Evolutionary conservation across 2,329 filamentous ascomycete species (phyloP).

Genomic region (Tolypocladium ophioglossoides): DNA sequence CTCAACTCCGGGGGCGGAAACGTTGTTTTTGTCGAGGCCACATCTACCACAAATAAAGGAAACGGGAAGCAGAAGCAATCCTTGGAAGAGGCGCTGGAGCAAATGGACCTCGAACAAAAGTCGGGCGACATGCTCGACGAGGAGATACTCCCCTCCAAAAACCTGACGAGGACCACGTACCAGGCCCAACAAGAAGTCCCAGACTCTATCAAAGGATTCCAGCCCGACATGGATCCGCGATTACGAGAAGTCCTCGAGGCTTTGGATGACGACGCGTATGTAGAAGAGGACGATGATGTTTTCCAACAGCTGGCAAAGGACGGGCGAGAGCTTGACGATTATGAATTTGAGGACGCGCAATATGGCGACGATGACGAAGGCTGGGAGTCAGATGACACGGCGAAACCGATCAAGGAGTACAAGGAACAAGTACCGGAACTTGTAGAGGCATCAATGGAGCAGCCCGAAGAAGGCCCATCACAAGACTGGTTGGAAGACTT

Average conservation of each 20-base stretch:
- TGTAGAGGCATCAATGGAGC: conserved; percentile 31
- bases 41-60: conserved; percentile 48
- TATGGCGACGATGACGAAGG: conserved; percentile 60
- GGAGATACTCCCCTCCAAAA: conserved; percentile 70
- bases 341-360: conserved; percentile 65
- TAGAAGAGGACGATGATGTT: conserved; percentile 82
- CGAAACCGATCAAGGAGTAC: conserved; percentile 58
- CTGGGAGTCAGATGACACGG: conserved; percentile 92
- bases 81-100: conserved; percentile 71
- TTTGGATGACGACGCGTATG: conserved; percentile 88
- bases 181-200: conserved; percentile 90
- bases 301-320: conserved; percentile 65
- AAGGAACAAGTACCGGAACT: conserved; percentile 38
- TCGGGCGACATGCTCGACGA: conserved; percentile 55
- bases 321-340: conserved; percentile 61
- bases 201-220: conserved; percentile 83
- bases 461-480: conserved; percentile 51
- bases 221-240: conserved; percentile 95
- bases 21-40: conserved; percentile 74
- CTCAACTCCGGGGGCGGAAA: conserved; percentile 65
- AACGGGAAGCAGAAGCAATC: conserved; percentile 68
- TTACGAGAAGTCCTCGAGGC: conserved; percentile 86
- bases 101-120: conserved; percentile 45
- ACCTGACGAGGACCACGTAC: conserved; percentile 66
- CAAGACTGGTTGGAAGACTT: conserved; percentile 89